Conservation (phyloP, 176 grass and related monocot genomes). For the Zea luxurians region DNA sequence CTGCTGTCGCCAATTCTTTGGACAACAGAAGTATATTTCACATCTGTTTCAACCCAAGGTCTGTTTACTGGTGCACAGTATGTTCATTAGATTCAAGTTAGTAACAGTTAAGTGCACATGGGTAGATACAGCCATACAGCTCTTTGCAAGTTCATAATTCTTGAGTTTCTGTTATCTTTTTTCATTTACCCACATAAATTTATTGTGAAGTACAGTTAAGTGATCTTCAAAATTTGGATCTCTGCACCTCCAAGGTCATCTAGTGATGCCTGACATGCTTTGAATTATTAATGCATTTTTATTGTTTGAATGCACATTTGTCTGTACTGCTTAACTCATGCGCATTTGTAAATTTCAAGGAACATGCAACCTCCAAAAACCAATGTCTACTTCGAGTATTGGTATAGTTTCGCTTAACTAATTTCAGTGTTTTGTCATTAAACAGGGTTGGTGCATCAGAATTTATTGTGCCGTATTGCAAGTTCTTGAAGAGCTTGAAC, state of each 20-base stretch:
- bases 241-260: not conserved
- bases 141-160: slow-evolving; percentile 5
- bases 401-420: slow-evolving; percentile 18
- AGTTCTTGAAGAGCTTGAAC: slow-evolving; percentile 62
- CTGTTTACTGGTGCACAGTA: slow-evolving; percentile 11
- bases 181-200: not conserved
- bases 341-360: not conserved
- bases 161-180: not conserved
- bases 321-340: not conserved
- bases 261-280: slow-evolving; percentile 6
- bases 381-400: not conserved
- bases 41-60: slow-evolving; percentile 90
- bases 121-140: not conserved
- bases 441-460: slow-evolving; percentile 72
- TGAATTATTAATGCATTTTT: not conserved
- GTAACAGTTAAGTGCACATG: not conserved
- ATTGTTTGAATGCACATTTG: not conserved
- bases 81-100: not conserved
- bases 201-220: not conserved
- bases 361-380: not conserved
- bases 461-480: slow-evolving; percentile 77
- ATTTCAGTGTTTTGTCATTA: slow-evolving; percentile 12
- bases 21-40: slow-evolving; percentile 54
- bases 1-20: slow-evolving; percentile 58
- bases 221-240: slow-evolving; percentile 8